Evolutionary conservation across 805 yeast species (phyloP), one percentile per base, ranked within the genome.

Genomic region (Kazachstania africana): DNA sequence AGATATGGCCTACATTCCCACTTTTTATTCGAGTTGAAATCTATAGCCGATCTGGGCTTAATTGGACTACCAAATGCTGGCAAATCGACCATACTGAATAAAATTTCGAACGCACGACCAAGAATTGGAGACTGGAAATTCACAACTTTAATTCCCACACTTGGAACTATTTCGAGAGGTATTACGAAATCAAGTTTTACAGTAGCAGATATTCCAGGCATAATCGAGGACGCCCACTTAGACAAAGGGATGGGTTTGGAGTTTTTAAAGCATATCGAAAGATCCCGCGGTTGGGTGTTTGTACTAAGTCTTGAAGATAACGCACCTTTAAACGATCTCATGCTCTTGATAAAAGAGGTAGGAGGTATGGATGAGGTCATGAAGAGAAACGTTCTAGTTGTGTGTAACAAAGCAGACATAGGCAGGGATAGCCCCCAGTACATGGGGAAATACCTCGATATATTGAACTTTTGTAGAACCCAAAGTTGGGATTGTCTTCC

Each of bases 1-100:
- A 68, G 97, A 37, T 57, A 56, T 5, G 83, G 84, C 0, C 41
- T 84, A 3, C 75, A 72, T 23, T 69, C 71, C 13, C 62, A 65
- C 34, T 84, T 91, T 39, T 57, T 83, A 35, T 71, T 91, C 40
- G 98, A 91, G 57, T 61, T 91, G 40, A 85, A 84, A 50, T 64
- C 85, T 24, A 65, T 91, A 35, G 98, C 98, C 0, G 97, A 91
- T 55, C 59, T 88, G 36, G 98, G 97, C 0, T 61, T 91, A 5
- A 95, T 91, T 15, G 98, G 98, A 0, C 62, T 91, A 13, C 98
- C 98, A 1, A 91, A 91, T 55, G 95, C 97, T 3, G 98, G 98
- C 1, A 91, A 91, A 51, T 83, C 95, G 3, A 84, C 96, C 0
- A 63, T 91, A 19, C 58, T 91, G 27, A 63, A 93, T 34, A 85